phyloP scores from a whole-genome alignment of 148 eudicot species.

The Persicaria maculosa region DNA sequence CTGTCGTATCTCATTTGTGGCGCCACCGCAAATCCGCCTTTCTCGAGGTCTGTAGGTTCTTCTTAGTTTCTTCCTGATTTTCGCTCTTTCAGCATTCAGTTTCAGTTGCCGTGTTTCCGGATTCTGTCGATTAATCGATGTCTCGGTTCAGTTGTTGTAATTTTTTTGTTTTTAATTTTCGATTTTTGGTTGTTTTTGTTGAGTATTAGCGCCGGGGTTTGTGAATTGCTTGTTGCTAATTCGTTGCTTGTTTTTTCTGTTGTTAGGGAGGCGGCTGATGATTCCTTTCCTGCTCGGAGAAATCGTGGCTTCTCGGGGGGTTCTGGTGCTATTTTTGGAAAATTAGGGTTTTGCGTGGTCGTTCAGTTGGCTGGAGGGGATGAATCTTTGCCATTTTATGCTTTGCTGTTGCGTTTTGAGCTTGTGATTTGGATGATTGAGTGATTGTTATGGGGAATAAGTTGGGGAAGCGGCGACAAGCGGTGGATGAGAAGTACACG shows the following conservation, averaged over 20 bases:
- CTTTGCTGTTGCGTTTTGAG: conserved; percentile 10
- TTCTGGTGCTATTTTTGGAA: neutral
- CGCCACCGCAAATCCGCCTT: neutral
- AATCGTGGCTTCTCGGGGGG: neutral
- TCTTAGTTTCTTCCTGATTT: neutral
- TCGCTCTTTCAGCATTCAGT: neutral
- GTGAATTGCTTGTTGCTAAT: neutral
- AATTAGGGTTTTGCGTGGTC: conserved; percentile 9
- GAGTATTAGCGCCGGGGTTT: neutral
- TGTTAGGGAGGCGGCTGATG: conserved; percentile 5
- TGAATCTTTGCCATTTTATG: neutral
- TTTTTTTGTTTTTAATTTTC: neutral
- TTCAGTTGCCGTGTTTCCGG: neutral
- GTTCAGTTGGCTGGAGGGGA: neutral
- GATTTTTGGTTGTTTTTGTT: neutral
- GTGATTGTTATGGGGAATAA: conserved; percentile 75
- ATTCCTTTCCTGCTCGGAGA: neutral
- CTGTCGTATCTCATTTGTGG: conserved; percentile 19
- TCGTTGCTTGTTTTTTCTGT: neutral
- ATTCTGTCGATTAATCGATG: neutral
- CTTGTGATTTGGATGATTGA: conserved; percentile 14
- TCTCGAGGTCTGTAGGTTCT: neutral
- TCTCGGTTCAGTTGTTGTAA: neutral
- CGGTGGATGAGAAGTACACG: conserved; percentile 93
- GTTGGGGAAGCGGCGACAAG: conserved; percentile 70